Evolutionary conservation across 352 stramenopile species (phyloP).

Genomic region (Phytophthora pini): DNA sequence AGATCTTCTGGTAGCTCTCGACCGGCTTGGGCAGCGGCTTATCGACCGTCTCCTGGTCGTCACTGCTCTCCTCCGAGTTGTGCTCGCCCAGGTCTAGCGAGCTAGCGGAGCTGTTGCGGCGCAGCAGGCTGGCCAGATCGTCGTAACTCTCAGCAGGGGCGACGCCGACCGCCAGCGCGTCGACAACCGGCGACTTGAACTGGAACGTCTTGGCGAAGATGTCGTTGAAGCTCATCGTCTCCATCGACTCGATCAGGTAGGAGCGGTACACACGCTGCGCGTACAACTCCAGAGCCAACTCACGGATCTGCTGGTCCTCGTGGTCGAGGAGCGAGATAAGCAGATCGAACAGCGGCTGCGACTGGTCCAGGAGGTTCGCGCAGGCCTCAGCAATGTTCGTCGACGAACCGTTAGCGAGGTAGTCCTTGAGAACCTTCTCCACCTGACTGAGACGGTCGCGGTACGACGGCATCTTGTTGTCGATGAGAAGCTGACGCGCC

Average conservation of each 20-base stretch:
- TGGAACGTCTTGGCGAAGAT: conserved; percentile 89
- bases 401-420: conserved; percentile 58
- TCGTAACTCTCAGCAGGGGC: conserved; percentile 85
- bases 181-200: conserved; percentile 85
- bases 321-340: conserved; percentile 84
- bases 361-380: conserved; percentile 75
- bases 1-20: conserved; percentile 81
- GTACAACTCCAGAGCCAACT: conserved; percentile 84
- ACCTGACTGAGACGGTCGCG: conserved; percentile 89
- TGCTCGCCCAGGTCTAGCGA: conserved; percentile 42
- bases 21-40: conserved; percentile 38
- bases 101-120: conserved; percentile 64
- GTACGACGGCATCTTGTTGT: conserved; percentile 97
- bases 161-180: conserved; percentile 77
- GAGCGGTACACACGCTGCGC: conserved; percentile 87
- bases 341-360: conserved; percentile 86
- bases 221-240: conserved; percentile 62
- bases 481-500: conserved; percentile 95
- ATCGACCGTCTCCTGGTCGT: conserved; percentile 39
- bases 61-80: conserved; percentile 43
- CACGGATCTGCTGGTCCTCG: conserved; percentile 66
- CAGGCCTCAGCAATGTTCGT: conserved; percentile 67
- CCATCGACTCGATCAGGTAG: conserved; percentile 87
- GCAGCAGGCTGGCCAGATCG: conserved; percentile 74
- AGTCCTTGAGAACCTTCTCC: conserved; percentile 73